Base-by-base conservation (phyloP, 257 asterid genomes). In the Euphrasia confusa region DNA sequence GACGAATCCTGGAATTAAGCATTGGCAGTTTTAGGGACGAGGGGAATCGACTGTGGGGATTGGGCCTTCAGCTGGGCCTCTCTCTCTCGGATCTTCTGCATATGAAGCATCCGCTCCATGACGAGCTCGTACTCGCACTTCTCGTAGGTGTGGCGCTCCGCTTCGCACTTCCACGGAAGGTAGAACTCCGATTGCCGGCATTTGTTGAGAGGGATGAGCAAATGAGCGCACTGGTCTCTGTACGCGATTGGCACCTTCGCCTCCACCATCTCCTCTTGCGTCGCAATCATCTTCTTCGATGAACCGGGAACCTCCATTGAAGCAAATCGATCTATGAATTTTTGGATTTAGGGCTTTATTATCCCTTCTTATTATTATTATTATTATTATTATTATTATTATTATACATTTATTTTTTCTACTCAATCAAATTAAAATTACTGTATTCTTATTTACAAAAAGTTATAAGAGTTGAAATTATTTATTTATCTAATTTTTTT, bases 71-170 rank as follows among this genome's bases (percentile, higher is more conserved):
- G 52, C 52, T 86, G 88, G 35, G 84, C 88, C 42, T 86, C 87
- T 50, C 77, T 82, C 75, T 82, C 90, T n/a, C 97, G 95, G 84
- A 88, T 86, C 93, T 86, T 88, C 90, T 84, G 89, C 98, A 89
- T 86, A 83, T 89, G 95, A 10, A 92, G 95, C 98, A 92, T 89
- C 67, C 97, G 83, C 63, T 92, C 97, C 98, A 92, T 92, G 13
- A 92, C 93, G 67, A 92, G 97, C 76, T 89, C 98, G 84, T 92
- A 92, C 59, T 64, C 96, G 66, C 98, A 92, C 79, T 92, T 92
- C 72, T 92, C 95, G 13, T 92, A 92, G 32, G 81, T 4, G 68
- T 86, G 97, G 70, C 97, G 92, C 71, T 89, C 95, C 8, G 73
- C 37, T 70, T 75, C 95, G 71, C 97, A 89, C 80, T 91, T 91